phyloP scores from a whole-genome alignment of 495 filamentous ascomycete genomes.

The Talaromyces thailandensis region DNA sequence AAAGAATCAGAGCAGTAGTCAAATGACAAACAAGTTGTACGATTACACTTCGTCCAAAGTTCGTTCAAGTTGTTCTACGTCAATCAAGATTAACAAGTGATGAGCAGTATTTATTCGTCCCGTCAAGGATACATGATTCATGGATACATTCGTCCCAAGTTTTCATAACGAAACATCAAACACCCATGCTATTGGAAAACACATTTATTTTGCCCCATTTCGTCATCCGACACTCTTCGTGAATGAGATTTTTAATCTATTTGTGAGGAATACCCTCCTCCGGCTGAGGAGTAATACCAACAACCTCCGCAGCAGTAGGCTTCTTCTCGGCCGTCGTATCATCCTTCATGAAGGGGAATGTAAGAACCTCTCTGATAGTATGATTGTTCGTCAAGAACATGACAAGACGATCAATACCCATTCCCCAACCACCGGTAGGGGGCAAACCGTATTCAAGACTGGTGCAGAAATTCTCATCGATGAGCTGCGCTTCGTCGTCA shows the following conservation, averaged over 20 bases:
- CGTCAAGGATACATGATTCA: neutral
- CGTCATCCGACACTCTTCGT: neutral
- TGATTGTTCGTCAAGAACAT: conserved; percentile 98
- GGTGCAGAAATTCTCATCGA: conserved; percentile 89
- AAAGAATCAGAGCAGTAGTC: neutral
- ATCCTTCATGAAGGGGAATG: conserved; percentile 85
- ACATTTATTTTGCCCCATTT: neutral
- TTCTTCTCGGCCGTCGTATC: conserved; percentile 39
- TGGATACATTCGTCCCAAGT: neutral
- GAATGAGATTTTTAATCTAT: conserved; percentile 7
- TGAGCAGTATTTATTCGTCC: neutral
- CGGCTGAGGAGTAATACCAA: conserved; percentile 50
- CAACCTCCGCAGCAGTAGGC: conserved; percentile 55
- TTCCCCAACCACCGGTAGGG: conserved; percentile 92
- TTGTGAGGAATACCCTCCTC: conserved; percentile 52
- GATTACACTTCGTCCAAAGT: too few species aligned
- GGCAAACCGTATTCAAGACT: conserved; percentile 82
- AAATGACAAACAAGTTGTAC: neutral
- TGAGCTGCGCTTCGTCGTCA: conserved; percentile 91
- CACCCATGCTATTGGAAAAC: neutral
- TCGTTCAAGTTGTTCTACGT: neutral
- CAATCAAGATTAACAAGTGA: neutral
- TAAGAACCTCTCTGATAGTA: conserved; percentile 88
- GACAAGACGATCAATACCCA: conserved; percentile 92
- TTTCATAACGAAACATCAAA: neutral